Evolutionary conservation across 2,329 filamentous ascomycete genomes (phyloP), one percentile per base, ranked within the genome.

Genomic region (Massarina eburnea): DNA sequence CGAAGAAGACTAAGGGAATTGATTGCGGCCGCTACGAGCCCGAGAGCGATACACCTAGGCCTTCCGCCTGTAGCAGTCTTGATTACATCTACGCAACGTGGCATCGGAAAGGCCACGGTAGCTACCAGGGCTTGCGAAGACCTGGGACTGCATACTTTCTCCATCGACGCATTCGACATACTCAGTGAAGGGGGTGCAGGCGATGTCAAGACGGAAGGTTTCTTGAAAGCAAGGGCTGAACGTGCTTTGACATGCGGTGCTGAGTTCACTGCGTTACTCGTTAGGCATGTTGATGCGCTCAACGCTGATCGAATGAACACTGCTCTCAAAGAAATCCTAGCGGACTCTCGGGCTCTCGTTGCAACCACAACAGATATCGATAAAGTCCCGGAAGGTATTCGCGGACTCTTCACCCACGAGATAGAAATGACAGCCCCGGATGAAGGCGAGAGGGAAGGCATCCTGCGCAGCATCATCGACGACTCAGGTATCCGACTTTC

Each of bases 291-390:
- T 32, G 94, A 99, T 57, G 89, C 91, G 1, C 74, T 99, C 53
- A 95, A 88, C 1, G 91, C 91, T 0, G 94, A 97, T 66, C 83
- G 92, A 29, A 96, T 97, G 77, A 84, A 89, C 15, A 81, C 86
- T 3, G 88, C 90, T 0, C 78, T 99, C 64, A 88, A 89, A 63
- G 89, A 95, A 50, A 85, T 97, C 2, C 72, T 96, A 18, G 78
- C 82, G n/a, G 85, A 88, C 37, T 84, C 84, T 3, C 79, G 94
- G 43, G 89, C 97, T 2, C 73, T 99, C 19, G 85, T 99, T 57
- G 92, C 94, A 1, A 99, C 94, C 0, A 96, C 92, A 0, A 96
- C 91, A 6, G 92, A 97, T 57, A 84, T 96, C 0, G 94, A 97
- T 65, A 95, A 97, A 68, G 83, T 99, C 1, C 89, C 92, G 0